phyloP scores from a whole-genome alignment of 2,329 filamentous ascomycete species.

The Colletotrichum tanaceti region DNA sequence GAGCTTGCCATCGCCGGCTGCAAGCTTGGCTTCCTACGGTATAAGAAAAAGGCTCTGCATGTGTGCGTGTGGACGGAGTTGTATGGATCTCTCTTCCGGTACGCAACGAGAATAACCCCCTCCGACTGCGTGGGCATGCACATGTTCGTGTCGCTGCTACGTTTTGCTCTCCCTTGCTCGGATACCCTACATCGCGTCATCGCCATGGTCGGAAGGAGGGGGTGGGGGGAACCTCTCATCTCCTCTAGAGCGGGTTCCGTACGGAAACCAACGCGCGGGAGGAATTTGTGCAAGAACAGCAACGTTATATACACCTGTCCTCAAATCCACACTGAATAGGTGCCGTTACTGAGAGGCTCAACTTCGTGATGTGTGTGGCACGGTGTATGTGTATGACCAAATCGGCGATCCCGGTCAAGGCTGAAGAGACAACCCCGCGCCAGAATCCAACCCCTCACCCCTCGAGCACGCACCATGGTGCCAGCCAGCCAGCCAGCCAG shows the following conservation, averaged over 20 bases:
- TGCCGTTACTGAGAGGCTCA: too few relatives aligned
- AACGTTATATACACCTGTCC: too few relatives aligned
- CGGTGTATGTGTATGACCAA: neutral
- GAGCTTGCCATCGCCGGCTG: neutral
- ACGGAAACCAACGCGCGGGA: too few relatives aligned
- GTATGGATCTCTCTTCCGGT: neutral
- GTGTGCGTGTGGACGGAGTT: neutral
- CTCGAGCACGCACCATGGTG: neutral
- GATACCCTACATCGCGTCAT: neutral
- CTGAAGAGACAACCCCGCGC: slow-evolving; percentile 10
- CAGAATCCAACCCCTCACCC: neutral
- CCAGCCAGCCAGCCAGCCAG: neutral
- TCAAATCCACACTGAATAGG: too few relatives aligned
- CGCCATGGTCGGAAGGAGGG: too few relatives aligned
- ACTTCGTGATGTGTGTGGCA: too few relatives aligned
- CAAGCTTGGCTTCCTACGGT: slow-evolving; percentile 4
- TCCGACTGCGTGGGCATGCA: neutral
- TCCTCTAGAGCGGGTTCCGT: too few relatives aligned
- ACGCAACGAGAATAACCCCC: slow-evolving; percentile 1
- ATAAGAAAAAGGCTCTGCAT: neutral
- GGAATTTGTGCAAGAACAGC: neutral
- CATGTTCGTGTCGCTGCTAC: neutral
- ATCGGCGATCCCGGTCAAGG: neutral
- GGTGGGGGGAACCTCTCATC: too few relatives aligned
- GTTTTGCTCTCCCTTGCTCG: neutral